Evolutionary conservation across 2,329 filamentous ascomycete species (phyloP).

Genomic region (Colletotrichum chrysophilum): DNA sequence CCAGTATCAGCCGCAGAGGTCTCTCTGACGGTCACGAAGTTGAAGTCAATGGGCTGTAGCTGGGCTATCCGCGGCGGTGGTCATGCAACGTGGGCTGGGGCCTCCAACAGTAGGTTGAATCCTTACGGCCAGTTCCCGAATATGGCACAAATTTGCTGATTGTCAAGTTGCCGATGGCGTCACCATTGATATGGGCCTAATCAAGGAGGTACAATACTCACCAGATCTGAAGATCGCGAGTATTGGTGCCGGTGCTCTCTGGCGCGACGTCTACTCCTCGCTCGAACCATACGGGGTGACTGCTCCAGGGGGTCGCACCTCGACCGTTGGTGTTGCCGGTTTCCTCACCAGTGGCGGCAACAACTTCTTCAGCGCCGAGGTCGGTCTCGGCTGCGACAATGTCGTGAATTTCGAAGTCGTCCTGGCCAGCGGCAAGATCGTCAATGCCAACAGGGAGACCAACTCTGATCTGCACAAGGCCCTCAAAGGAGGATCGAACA

Average conservation of each 20-base stretch:
- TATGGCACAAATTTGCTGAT: slow-evolving; percentile 14
- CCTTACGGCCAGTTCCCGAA: fast-evolving
- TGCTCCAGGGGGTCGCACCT: background rate
- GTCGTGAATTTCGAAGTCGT: slow-evolving; percentile 50
- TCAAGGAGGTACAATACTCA: slow-evolving; percentile 25
- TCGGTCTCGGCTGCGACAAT: slow-evolving; percentile 43
- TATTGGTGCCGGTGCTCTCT: slow-evolving; percentile 1
- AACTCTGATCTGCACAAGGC: slow-evolving; percentile 51
- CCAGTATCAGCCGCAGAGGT: slow-evolving; percentile 30
- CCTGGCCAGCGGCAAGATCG: slow-evolving; percentile 44
- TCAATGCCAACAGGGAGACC: slow-evolving; percentile 39
- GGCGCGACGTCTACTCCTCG: background rate
- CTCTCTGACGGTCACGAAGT: slow-evolving; percentile 28
- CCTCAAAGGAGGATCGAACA: slow-evolving; percentile 52
- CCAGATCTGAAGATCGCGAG: background rate
- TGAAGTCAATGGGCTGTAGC: slow-evolving; percentile 29
- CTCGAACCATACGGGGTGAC: background rate
- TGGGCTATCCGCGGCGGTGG: slow-evolving; percentile 38
- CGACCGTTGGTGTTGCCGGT: slow-evolving; percentile 28
- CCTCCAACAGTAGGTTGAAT: background rate
- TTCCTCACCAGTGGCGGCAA: slow-evolving; percentile 33
- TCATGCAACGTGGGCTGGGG: slow-evolving; percentile 25
- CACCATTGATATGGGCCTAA: slow-evolving; percentile 29
- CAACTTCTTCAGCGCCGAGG: slow-evolving; percentile 21
- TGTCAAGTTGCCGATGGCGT: slow-evolving; percentile 32